A percentile compares a stretch with the other conserved stretches of the same genome.
Conservation (phyloP, 2,329 filamentous ascomycete genomes). For the Fusarium sp. region DNA sequence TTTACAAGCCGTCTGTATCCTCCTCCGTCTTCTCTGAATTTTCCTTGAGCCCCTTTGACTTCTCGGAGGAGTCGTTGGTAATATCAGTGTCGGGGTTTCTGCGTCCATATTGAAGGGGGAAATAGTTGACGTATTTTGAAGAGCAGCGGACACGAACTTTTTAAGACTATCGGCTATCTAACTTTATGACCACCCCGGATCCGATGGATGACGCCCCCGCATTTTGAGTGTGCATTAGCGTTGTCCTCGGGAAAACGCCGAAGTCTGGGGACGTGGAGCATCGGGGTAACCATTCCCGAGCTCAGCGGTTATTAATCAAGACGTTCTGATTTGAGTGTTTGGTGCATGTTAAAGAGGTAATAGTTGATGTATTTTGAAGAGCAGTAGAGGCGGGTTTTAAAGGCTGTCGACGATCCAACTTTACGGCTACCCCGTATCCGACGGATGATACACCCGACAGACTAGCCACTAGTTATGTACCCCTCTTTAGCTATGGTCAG, state of each 20-base stretch:
- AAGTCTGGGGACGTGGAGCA: neutral
- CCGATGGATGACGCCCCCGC: neutral
- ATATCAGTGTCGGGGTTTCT: neutral
- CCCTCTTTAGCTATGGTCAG: no score
- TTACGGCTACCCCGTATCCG: neutral
- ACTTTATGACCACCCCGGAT: neutral
- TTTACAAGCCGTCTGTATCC: constrained; percentile 9
- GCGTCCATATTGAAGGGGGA: neutral
- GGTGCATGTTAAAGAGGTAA: neutral
- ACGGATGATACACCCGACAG: neutral
- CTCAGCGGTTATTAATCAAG: neutral
- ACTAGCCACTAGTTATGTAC: no score
- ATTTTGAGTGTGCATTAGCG: neutral
- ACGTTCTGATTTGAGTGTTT: neutral
- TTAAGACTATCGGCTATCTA: neutral
- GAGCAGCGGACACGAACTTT: neutral
- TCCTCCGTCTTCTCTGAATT: neutral
- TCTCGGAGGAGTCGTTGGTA: neutral
- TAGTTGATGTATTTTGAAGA: neutral
- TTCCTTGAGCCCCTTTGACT: neutral
- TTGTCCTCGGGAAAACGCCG: neutral
- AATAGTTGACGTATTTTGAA: neutral
- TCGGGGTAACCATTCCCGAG: neutral
- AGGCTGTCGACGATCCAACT: neutral
- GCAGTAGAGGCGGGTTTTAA: neutral